phyloP scores from a whole-genome alignment of 768 basidiomycete species.

The Termitomyces sp. region DNA sequence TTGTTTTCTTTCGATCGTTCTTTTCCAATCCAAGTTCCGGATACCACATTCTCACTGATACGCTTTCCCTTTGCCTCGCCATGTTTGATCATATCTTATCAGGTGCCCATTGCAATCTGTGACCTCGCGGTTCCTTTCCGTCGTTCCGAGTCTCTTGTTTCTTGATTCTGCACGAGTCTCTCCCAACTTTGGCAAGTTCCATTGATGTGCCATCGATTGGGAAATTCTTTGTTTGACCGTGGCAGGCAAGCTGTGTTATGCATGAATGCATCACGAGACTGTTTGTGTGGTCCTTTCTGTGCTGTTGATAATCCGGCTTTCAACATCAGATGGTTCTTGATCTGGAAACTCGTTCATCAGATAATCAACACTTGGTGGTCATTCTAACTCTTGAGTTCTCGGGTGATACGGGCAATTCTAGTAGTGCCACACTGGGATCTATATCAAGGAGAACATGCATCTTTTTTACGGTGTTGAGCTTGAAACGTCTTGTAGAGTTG shows the following conservation, averaged over 20 bases:
- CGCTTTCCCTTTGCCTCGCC: neutral
- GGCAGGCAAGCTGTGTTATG: neutral
- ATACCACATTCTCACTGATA: neutral
- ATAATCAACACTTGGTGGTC: neutral
- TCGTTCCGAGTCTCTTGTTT: neutral
- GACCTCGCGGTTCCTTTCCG: neutral
- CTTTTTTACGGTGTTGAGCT: neutral
- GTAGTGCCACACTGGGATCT: neutral
- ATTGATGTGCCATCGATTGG: neutral
- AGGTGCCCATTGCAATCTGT: neutral
- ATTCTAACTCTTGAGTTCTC: neutral
- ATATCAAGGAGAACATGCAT: neutral
- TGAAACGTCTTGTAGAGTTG: no score
- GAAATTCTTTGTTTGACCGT: neutral
- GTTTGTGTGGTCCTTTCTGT: neutral
- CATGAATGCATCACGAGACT: neutral
- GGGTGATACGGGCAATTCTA: neutral
- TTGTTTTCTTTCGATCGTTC: slow-evolving; percentile 2
- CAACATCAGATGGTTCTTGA: neutral
- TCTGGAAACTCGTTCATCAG: neutral
- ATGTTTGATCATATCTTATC: neutral
- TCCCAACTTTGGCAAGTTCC: neutral
- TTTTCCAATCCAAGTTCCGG: neutral
- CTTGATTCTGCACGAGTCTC: neutral
- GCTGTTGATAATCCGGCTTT: neutral